Evolutionary conservation across 2,329 filamentous ascomycete genomes (phyloP).

Genomic region (Teratosphaeria gauchensis): DNA sequence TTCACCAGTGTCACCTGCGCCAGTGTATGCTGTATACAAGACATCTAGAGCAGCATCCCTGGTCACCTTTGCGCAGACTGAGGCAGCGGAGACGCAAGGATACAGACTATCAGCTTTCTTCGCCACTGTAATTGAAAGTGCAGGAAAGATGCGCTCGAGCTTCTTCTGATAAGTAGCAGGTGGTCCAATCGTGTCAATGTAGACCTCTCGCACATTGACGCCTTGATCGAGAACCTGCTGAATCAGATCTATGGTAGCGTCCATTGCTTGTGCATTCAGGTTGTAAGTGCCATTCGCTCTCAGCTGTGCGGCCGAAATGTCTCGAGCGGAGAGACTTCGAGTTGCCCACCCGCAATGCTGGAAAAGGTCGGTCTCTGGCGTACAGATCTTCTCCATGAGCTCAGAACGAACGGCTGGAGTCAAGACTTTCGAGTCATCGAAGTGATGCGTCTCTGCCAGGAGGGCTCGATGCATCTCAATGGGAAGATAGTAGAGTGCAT

Average conservation of each 20-base stretch:
- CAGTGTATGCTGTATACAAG: conserved; percentile 50
- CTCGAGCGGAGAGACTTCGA: conserved; percentile 67
- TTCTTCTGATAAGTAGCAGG: conserved; percentile 76
- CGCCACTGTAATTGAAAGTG: conserved; percentile 41
- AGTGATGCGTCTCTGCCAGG: conserved; percentile 69
- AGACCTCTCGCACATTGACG: conserved; percentile 80
- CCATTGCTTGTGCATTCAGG: conserved; percentile 90
- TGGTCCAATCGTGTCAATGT: conserved; percentile 86
- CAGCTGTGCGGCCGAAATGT: conserved; percentile 74
- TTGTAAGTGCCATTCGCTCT: conserved; percentile 60
- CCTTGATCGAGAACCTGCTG: conserved; percentile 63
- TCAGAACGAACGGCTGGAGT: conserved; percentile 66
- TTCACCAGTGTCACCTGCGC: conserved; percentile 23
- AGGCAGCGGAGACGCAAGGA: conserved; percentile 85
- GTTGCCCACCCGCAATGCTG: conserved; percentile 74
- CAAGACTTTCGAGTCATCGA: conserved; percentile 91
- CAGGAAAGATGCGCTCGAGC: conserved; percentile 75
- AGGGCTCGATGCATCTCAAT: conserved; percentile 58
- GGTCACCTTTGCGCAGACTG: conserved; percentile 92
- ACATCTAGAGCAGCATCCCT: conserved; percentile 80
- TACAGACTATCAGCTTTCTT: conserved; percentile 86
- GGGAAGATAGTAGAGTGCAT: conserved; percentile 61
- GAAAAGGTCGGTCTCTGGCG: conserved; percentile 47
- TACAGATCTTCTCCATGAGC: conserved; percentile 65
- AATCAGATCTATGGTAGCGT: conserved; percentile 79